A percentile compares a stretch with the other conserved stretches of the same genome.
These are phyloP conservation scores for Paramyrothecium sp. DNA, from an alignment of 2,329 filamentous ascomycete species.

Conservation along the genomic window DNA sequence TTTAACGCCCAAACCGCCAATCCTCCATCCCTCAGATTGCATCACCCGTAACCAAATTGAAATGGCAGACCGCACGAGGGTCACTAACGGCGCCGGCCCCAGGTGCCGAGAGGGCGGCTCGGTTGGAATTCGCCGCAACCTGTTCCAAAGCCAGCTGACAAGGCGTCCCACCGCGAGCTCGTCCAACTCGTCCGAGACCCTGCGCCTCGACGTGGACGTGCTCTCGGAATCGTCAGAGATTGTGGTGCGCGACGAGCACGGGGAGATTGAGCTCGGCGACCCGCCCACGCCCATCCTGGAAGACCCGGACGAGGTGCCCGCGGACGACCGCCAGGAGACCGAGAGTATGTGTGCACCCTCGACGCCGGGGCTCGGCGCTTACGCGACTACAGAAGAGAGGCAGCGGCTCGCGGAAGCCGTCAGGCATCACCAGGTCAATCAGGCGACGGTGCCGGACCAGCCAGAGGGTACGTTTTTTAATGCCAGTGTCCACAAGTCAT, in stretches of 20 bases:
- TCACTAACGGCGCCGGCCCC: slow-evolving; percentile 15
- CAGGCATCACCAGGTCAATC: slow-evolving; percentile 57
- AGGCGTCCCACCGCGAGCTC: slow-evolving; percentile 50
- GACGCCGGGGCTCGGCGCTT: neutral
- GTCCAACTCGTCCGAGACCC: slow-evolving; percentile 39
- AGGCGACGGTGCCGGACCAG: slow-evolving; percentile 56
- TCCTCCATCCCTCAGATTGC: too few species aligned
- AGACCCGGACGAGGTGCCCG: slow-evolving; percentile 52
- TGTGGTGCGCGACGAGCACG: slow-evolving; percentile 61
- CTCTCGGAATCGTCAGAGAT: slow-evolving; percentile 53
- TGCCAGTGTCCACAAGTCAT: too few species aligned
- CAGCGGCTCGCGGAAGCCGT: slow-evolving; percentile 61
- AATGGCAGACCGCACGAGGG: slow-evolving; percentile 22
- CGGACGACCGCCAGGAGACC: slow-evolving; percentile 56
- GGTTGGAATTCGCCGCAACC: slow-evolving; percentile 38
- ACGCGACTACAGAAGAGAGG: slow-evolving; percentile 49
- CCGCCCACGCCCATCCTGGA: slow-evolving; percentile 52
- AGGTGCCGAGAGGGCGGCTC: slow-evolving; percentile 10
- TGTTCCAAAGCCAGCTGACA: slow-evolving; percentile 59
- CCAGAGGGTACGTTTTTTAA: slow-evolving; percentile 53
- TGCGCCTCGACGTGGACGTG: slow-evolving; percentile 47
- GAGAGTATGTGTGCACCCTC: slow-evolving; percentile 43
- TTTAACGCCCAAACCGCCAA: too few species aligned
- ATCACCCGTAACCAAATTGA: neutral
- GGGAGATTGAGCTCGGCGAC: slow-evolving; percentile 60